Base-by-base conservation (phyloP, 352 stramenopile species). In the Globisporangium lucens region DNA sequence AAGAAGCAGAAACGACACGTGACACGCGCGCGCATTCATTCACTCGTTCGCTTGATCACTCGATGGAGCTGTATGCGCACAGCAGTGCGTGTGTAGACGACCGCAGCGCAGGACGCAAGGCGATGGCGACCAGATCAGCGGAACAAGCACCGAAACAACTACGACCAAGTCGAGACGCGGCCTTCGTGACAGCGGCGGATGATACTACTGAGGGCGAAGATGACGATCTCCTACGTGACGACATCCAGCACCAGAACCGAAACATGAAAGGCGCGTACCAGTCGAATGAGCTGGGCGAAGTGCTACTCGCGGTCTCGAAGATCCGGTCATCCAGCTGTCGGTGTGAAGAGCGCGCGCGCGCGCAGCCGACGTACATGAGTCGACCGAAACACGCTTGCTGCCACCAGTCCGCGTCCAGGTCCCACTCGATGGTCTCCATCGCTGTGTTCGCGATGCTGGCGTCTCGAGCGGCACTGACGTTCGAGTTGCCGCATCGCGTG, bases 221-320 rank as follows among this genome's bases (percentile, higher is more conserved):
- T 38, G 56, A 61, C 30, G 56, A 47, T 15, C n/a, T 56, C 6
- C 20, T 61, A 10, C 62, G 33, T 3, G 33, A 51, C 22, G 33
- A 67, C 24, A 57, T 41, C 7, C 52, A 38, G 17, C 62, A 67
- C 27, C 52, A 55, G 20, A 68, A 68, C 63, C 17, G 27, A 36
- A 68, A 68, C 53, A 68, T 68, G 63, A 60, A 63, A n/a, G 36
- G 58, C 53, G 63, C 63, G 38, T 68, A 68, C 27, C 59, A 33
- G 56, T 70, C 57, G 22, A 70, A 64, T 2, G 65, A 89, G 53
- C 71, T 90, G 10, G 82, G 80, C 53, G 83, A 91, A 63, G 64
- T 83, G n/a, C 71, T 90, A 15, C 71, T 91, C 29, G 65, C 73
- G 3, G 46, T 83, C 12, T 69, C 74, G 15, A 73, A 72, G 29